A percentile compares a stretch with the other conserved stretches of the same genome.
phyloP scores from a whole-genome alignment of 768 basidiomycete genomes.

The Phaeotremella skinneri region DNA sequence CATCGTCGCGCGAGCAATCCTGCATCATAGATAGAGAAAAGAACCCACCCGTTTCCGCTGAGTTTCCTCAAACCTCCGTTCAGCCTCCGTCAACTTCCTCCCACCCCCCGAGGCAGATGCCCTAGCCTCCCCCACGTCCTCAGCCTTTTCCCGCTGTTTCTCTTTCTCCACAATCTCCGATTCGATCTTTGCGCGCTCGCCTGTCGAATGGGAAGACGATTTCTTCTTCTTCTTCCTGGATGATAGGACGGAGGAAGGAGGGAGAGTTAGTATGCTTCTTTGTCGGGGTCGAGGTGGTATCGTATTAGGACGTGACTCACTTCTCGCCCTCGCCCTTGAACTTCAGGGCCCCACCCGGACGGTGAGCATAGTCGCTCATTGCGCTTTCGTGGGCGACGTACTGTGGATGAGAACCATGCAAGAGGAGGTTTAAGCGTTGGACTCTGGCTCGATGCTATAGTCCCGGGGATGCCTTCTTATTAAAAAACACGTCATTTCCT shows the following conservation, averaged over 20 bases:
- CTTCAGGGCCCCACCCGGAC: slow-evolving; percentile 49
- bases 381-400: too few relatives aligned
- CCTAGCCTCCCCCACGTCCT: neutral
- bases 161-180: slow-evolving; percentile 19
- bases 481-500: slow-evolving; percentile 5
- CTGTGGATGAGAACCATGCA: too few relatives aligned
- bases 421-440: too few relatives aligned
- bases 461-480: neutral
- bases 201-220: slow-evolving; percentile 42
- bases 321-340: slow-evolving; percentile 50
- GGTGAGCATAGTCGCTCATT: slow-evolving; percentile 49
- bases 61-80: slow-evolving; percentile 48
- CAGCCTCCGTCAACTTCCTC: slow-evolving; percentile 48
- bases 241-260: neutral
- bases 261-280: neutral
- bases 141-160: slow-evolving; percentile 11
- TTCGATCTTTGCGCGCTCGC: slow-evolving; percentile 30
- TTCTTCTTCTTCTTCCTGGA: slow-evolving; percentile 47
- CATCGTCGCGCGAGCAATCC: neutral
- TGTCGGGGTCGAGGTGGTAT: neutral
- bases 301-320: slow-evolving; percentile 26
- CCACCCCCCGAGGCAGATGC: slow-evolving; percentile 5
- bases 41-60: slow-evolving; percentile 46
- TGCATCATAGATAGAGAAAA: neutral
- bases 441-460: neutral